Percentiles rank a stretch among this genome's conserved stretches.
Evolutionary conservation across 495 filamentous ascomycete species (phyloP).

Genomic region (Coniosporium apollinis): DNA sequence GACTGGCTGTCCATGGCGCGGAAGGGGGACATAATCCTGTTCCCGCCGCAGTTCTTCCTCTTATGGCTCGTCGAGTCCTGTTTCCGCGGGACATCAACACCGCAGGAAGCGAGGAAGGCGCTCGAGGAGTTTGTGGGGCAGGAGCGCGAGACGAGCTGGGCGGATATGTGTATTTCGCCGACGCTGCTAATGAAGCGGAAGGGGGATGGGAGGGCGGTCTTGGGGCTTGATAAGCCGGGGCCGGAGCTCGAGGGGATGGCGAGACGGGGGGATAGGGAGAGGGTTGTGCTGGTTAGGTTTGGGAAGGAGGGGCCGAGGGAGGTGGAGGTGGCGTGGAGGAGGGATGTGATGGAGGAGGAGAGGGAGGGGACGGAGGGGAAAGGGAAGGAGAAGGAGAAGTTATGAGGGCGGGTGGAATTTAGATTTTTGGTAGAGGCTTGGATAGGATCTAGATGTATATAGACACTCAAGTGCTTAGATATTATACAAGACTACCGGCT

Average conservation of each 20-base stretch:
- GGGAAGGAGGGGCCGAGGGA: constrained; percentile 23
- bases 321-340: constrained; percentile 19
- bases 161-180: constrained; percentile 62
- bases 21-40: constrained; percentile 57
- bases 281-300: constrained; percentile 57
- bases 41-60: constrained; percentile 79
- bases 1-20: constrained; percentile 50
- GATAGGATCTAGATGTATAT: too few species aligned
- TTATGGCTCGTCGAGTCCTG: constrained; percentile 48
- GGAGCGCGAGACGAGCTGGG: constrained; percentile 45
- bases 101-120: constrained; percentile 32
- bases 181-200: constrained; percentile 27
- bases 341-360: constrained; percentile 17
- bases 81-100: constrained; percentile 28
- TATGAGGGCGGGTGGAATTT: too few species aligned
- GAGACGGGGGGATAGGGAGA: constrained; percentile 51
- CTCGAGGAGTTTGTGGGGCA: constrained; percentile 42
- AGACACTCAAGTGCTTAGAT: too few species aligned
- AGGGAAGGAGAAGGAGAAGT: too few species aligned
- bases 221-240: constrained; percentile 56
- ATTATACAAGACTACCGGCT: too few species aligned
- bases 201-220: constrained; percentile 39
- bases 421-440: too few species aligned
- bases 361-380: constrained; percentile 3
- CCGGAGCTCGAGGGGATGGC: constrained; percentile 45